Evolutionary conservation across 129 eudicot genomes (phyloP).

Genomic region (Flaveria brownii): DNA sequence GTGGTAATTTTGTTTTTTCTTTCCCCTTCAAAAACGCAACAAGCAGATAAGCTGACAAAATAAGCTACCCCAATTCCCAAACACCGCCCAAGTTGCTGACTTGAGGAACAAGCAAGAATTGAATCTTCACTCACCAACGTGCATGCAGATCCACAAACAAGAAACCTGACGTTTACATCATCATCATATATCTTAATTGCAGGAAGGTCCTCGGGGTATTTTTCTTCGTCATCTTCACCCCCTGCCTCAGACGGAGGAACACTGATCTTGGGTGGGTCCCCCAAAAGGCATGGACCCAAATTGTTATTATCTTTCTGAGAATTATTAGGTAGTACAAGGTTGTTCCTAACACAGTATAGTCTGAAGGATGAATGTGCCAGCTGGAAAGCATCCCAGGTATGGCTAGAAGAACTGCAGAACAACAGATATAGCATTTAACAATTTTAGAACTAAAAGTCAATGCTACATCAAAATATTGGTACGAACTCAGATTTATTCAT

Average conservation of each 20-base stretch:
- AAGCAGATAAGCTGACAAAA: background rate
- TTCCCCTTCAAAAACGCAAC: background rate
- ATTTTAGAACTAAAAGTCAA: background rate
- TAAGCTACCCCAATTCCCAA: background rate
- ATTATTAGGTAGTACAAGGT: constrained; percentile 49
- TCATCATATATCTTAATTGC: constrained; percentile 91
- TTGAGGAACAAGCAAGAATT: background rate
- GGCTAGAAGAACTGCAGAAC: constrained; percentile 77
- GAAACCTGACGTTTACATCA: constrained; percentile 70
- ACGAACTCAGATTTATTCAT: background rate
- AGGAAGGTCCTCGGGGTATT: constrained; percentile 67
- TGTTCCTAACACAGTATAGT: constrained; percentile 65
- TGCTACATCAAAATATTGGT: background rate
- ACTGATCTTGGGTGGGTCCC: constrained; percentile 84
- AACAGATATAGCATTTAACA: constrained; percentile 1
- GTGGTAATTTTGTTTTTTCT: background rate
- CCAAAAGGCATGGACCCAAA: constrained; percentile 71
- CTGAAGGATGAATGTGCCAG: constrained; percentile 85
- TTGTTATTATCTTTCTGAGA: constrained; percentile 40
- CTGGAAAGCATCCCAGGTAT: constrained; percentile 94
- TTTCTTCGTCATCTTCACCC: constrained; percentile 76
- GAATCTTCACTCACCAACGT: constrained; percentile 50
- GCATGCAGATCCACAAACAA: constrained; percentile 69
- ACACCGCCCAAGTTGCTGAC: constrained; percentile 10
- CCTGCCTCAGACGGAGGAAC: constrained; percentile 63